phyloP scores from a whole-genome alignment of 176 grass and related monocot genomes.

The Alopecurus myosuroides region DNA sequence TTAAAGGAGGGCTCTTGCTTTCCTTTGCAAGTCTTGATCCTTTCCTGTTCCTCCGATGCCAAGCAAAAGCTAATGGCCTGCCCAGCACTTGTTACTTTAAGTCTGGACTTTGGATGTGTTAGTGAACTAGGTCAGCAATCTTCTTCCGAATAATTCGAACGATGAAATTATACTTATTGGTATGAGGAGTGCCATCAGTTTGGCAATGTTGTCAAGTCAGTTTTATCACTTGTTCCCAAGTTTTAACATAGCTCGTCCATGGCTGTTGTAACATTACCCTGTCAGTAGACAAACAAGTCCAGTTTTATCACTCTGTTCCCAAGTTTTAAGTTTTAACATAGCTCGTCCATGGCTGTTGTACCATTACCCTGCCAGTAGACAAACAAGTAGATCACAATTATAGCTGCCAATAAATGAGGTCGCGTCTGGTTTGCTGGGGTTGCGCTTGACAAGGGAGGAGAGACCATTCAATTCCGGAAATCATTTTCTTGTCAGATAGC shows the following conservation, averaged over 20 bases:
- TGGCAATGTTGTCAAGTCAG: neutral
- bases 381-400: constrained; percentile 29
- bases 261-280: neutral
- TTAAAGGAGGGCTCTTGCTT: constrained; percentile 22
- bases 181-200: neutral
- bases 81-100: neutral
- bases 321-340: neutral
- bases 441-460: constrained; percentile 26
- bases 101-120: neutral
- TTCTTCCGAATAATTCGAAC: too few species aligned
- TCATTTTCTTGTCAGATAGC: constrained; percentile 50
- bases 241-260: neutral
- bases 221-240: neutral
- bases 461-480: constrained; percentile 47
- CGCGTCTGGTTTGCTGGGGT: constrained; percentile 32
- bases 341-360: neutral
- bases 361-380: constrained; percentile 15
- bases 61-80: constrained; percentile 24
- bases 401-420: constrained; percentile 45
- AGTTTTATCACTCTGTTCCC: neutral
- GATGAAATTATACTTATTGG: neutral
- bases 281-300: constrained; percentile 17
- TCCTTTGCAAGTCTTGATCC: constrained; percentile 31
- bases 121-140: neutral
- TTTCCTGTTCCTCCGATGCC: constrained; percentile 38